Evolutionary conservation across 805 yeast genomes (phyloP).

Genomic region (Cyberlindnera subsufficiens): DNA sequence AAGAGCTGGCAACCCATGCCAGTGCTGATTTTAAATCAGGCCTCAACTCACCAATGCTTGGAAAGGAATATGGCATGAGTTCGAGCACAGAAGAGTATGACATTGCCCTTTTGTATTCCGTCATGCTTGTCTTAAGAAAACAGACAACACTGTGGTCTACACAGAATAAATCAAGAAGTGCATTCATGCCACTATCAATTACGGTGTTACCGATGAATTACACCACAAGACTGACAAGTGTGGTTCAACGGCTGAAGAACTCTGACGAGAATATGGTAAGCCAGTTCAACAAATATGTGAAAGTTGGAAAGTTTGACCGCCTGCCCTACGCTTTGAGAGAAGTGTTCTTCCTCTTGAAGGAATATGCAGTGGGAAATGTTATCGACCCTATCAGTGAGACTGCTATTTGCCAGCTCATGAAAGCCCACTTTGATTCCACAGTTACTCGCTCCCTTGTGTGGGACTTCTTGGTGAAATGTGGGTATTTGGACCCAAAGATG

Average conservation of each 20-base stretch:
- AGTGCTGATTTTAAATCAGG: conserved; percentile 25
- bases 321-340: conserved; percentile 23
- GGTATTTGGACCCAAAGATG: conserved; percentile 13
- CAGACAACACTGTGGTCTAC: conserved; percentile 42
- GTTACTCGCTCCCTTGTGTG: conserved; percentile 50
- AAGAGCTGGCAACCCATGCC: conserved; percentile 9
- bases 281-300: conserved; percentile 21
- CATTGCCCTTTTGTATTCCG: conserved; percentile 33
- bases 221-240: conserved; percentile 27
- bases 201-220: conserved; percentile 37
- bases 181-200: conserved; percentile 36
- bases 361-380: conserved; percentile 51
- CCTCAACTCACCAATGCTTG: conserved; percentile 7
- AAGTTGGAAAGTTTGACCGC: conserved; percentile 4
- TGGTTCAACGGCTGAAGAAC: conserved; percentile 25
- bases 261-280: conserved; percentile 19
- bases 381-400: conserved; percentile 44
- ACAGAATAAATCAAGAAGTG: conserved; percentile 25
- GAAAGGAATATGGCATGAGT: conserved; percentile 12
- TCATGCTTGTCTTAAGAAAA: conserved; percentile 44
- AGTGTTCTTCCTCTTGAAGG: conserved; percentile 41
- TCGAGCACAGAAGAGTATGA: conserved; percentile 9
- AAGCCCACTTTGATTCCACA: conserved; percentile 30
- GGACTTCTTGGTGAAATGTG: conserved; percentile 36
- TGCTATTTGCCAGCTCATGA: conserved; percentile 35